Percentiles rank a stretch among this genome's conserved stretches.
Evolutionary conservation across 768 basidiomycete genomes (phyloP).

Genomic region (Russula lepida): DNA sequence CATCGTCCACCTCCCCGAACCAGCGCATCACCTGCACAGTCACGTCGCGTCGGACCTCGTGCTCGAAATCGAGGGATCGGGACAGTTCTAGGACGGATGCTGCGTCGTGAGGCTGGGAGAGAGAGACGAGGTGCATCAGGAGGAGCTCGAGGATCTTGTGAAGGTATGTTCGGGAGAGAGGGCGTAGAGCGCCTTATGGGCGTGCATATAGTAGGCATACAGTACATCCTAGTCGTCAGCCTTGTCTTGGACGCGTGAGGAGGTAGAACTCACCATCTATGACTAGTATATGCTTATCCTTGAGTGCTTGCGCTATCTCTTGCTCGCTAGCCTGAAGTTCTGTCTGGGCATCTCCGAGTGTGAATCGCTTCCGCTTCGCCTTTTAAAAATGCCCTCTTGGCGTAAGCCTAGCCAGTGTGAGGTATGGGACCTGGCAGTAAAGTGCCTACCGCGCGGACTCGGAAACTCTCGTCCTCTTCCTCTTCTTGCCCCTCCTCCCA

Average conservation of each 20-base stretch:
- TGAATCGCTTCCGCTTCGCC: slow-evolving; percentile 33
- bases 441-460: slow-evolving; percentile 24
- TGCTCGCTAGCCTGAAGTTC: slow-evolving; percentile 77
- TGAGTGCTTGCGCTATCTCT: slow-evolving; percentile 60
- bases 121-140: slow-evolving; percentile 63
- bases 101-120: slow-evolving; percentile 42
- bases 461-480: slow-evolving; percentile 35
- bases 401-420: neutral
- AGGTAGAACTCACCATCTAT: slow-evolving; percentile 45
- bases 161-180: slow-evolving; percentile 61
- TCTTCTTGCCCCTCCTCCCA: slow-evolving; percentile 62
- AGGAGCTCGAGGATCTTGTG: slow-evolving; percentile 63
- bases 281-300: slow-evolving; percentile 60
- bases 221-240: neutral
- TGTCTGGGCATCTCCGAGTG: slow-evolving; percentile 52
- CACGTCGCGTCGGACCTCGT: slow-evolving; percentile 57
- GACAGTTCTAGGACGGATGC: slow-evolving; percentile 53
- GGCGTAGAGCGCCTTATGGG: slow-evolving; percentile 56
- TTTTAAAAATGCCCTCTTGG: slow-evolving; percentile 11
- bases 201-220: no score
- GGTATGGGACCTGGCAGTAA: neutral
- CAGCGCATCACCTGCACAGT: slow-evolving; percentile 67
- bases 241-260: no score
- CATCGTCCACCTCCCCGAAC: slow-evolving; percentile 54
- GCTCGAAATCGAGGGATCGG: slow-evolving; percentile 56